Conservation (phyloP, 805 yeast species). For the Pichia occidentalis region DNA sequence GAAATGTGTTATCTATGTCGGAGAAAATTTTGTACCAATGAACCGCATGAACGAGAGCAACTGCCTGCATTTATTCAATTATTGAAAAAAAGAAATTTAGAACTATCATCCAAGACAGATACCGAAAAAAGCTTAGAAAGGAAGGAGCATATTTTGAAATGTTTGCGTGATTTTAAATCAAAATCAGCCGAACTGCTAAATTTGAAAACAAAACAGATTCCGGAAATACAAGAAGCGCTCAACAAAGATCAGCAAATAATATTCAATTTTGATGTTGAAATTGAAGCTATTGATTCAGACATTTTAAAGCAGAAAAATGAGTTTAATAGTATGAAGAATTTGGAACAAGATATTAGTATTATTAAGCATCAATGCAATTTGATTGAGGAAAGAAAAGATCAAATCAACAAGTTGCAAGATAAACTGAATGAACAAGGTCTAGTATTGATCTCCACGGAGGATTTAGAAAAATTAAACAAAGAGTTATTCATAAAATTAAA, state of each 20-base stretch:
- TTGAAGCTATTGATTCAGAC: constrained; percentile 23
- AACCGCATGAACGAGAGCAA: constrained; percentile 6
- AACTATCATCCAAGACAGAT: constrained; percentile 16
- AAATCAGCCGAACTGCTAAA: constrained; percentile 21
- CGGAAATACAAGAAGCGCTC: constrained; percentile 6
- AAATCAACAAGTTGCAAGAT: constrained; percentile 8
- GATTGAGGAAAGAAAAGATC: constrained; percentile 10
- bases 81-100: constrained; percentile 21
- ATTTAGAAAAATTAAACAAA: constrained; percentile 39
- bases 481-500: constrained; percentile 36
- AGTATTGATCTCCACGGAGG: constrained; percentile 34
- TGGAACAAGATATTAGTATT: constrained; percentile 10
- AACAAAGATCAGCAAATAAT: not conserved
- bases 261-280: not conserved
- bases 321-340: constrained; percentile 8
- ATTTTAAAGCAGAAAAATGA: constrained; percentile 13
- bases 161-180: constrained; percentile 25
- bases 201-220: constrained; percentile 29
- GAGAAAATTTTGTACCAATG: constrained; percentile 47
- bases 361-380: constrained; percentile 6
- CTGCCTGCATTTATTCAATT: constrained; percentile 21
- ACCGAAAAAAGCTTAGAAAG: constrained; percentile 20
- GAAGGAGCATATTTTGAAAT: constrained; percentile 26
- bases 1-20: constrained; percentile 69
- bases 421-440: constrained; percentile 18